A percentile compares a stretch with the other conserved stretches of the same genome.
Conservation (phyloP, 352 stramenopile species). For the Phytophthora sp. region DNA sequence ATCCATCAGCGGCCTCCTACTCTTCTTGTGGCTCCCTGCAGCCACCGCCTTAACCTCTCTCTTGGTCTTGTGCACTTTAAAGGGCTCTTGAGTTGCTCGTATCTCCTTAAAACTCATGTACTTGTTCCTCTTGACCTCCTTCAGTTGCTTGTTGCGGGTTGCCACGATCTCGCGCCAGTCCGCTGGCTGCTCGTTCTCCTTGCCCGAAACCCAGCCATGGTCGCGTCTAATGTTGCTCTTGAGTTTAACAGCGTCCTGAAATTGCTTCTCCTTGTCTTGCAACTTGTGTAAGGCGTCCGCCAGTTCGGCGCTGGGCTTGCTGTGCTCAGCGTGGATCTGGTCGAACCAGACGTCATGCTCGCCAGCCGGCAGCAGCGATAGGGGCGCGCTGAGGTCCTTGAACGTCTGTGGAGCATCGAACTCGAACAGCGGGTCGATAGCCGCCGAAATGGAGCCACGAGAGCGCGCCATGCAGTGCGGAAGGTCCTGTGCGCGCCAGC, state of each 20-base stretch:
- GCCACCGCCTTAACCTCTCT: constrained; percentile 6
- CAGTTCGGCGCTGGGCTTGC: constrained; percentile 60
- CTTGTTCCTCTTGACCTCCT: constrained; percentile 11
- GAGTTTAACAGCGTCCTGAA: neutral
- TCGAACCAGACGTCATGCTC: constrained; percentile 78
- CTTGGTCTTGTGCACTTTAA: constrained; percentile 24
- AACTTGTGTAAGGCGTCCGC: constrained; percentile 18
- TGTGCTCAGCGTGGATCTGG: constrained; percentile 57
- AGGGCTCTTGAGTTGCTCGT: constrained; percentile 26
- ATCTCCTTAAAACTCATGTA: constrained; percentile 32
- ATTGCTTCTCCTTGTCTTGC: constrained; percentile 24
- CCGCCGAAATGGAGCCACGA: constrained; percentile 7
- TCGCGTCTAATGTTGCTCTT: constrained; percentile 5
- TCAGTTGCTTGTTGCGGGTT: constrained; percentile 17
- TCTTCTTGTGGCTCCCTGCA: neutral
- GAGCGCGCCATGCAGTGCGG: constrained; percentile 16
- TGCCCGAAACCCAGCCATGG: constrained; percentile 16
- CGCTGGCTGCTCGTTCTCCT: constrained; percentile 44
- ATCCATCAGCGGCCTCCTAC: constrained; percentile 25
- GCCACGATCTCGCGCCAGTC: constrained; percentile 17
- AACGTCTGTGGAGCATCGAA: constrained; percentile 74
- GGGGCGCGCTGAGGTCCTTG: constrained; percentile 52
- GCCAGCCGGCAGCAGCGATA: constrained; percentile 9
- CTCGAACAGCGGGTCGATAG: constrained; percentile 71
- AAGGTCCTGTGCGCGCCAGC: constrained; percentile 1